Percentiles rank a stretch among this genome's conserved stretches.
Evolutionary conservation across 2,329 filamentous ascomycete species (phyloP).

Genomic region (Aspergillus jensenii): DNA sequence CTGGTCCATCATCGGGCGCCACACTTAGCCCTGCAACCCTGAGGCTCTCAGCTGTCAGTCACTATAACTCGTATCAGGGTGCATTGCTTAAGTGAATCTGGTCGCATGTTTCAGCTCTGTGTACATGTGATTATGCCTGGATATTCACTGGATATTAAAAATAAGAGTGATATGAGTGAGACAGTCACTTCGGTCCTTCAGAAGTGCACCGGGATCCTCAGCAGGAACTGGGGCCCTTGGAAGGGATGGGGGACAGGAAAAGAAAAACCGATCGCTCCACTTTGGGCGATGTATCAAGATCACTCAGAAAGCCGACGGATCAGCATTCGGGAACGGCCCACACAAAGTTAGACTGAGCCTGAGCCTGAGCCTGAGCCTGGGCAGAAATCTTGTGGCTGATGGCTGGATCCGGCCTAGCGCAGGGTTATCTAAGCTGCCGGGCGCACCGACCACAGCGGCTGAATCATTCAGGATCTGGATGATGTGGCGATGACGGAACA

Average conservation of each 20-base stretch:
- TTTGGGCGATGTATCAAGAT: slow-evolving; percentile 21
- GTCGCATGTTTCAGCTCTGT: neutral
- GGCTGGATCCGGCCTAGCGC: slow-evolving; percentile 6
- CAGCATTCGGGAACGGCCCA: slow-evolving; percentile 25
- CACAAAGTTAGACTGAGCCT: neutral
- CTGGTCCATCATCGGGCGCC: neutral
- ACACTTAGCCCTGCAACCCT: too few relatives aligned
- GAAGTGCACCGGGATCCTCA: neutral
- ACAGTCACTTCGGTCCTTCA: neutral
- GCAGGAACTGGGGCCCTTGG: neutral
- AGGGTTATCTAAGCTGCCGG: slow-evolving; percentile 14
- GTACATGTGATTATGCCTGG: neutral
- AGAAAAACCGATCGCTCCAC: neutral
- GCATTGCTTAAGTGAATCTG: neutral
- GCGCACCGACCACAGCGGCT: slow-evolving; percentile 7
- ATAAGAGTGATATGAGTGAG: neutral
- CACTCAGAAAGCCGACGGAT: slow-evolving; percentile 25
- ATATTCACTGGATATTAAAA: neutral
- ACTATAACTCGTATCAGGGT: neutral
- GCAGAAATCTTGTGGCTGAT: slow-evolving; percentile 20
- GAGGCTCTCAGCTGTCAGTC: too few relatives aligned
- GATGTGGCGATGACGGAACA: slow-evolving; percentile 21
- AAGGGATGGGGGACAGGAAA: neutral
- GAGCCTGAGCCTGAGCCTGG: neutral
- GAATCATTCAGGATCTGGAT: neutral